Evolutionary conservation across 768 basidiomycete species (phyloP), one percentile per base, ranked within the genome.

Genomic region (Tylopilus sp.): DNA sequence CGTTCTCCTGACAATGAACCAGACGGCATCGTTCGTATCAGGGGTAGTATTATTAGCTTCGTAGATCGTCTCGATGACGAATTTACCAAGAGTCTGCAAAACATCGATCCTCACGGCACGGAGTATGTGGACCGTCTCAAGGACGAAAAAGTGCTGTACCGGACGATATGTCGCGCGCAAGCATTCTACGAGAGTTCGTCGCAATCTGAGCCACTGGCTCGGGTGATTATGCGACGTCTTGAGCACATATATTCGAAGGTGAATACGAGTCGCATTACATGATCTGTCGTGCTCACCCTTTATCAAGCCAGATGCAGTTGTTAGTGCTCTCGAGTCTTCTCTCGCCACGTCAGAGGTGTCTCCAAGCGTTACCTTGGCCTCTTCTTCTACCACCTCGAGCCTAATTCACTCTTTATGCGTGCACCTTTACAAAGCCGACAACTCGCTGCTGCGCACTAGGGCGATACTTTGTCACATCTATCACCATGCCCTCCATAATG

Each of bases 181-280:
- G 83, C 86, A 11, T 86, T 93, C 65, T 98, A 96, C 71, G 94
- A 97, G 75, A 81, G 80, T 61, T 87, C 84, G 17, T 74, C 78
- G 25, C 85, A 87, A 70, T 74, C 78, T 34, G 94, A 97, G 34
- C 85, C 89, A 21, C 79, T 92, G 38, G 85, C 86, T 34, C 83
- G 96, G 37, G 91, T 95, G 33, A 79, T 98, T 50, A 95, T 98
- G 89, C 84, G 97, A 61, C 84, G 97, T 38, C 73, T 99, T 54
- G 97, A 99, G 69, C 97, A 98, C 67, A 93, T 99, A 45, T 98
- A 99, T 72, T 94, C 91, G 34, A 98, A 99, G 86, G 94, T 95
- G 52, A 53, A 31, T 34, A 11, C 30, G 37, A 26, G 9, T 8
- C 36, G 3, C 11, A 36, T n/a, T 16, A n/a, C 6, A 17, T 28